Conservation (phyloP, 1,139 yeast species). For the Sugiyamaella grinbergsii region DNA sequence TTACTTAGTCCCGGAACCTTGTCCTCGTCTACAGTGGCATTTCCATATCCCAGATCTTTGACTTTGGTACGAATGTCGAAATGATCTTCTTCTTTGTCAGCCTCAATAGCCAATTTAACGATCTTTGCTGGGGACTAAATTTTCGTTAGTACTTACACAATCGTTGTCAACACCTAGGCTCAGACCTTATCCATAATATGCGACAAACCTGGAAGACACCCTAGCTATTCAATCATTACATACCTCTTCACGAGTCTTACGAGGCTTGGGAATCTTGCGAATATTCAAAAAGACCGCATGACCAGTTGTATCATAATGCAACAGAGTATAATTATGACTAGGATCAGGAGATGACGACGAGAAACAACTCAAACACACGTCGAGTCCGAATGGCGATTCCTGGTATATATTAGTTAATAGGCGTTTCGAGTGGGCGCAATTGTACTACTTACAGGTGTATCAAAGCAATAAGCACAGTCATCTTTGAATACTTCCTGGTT, state of each 20-base stretch:
- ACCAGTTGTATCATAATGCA: constrained; percentile 54
- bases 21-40: constrained; percentile 22
- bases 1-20: constrained; percentile 21
- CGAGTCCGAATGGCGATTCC: constrained; percentile 63
- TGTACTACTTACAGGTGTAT: constrained; percentile 51
- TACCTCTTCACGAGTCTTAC: constrained; percentile 12
- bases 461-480: constrained; percentile 81
- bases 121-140: constrained; percentile 52
- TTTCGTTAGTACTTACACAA: too few relatives aligned
- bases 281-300: constrained; percentile 63
- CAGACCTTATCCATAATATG: too few relatives aligned
- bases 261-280: constrained; percentile 49
- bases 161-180: too few relatives aligned
- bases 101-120: constrained; percentile 73
- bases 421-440: background rate
- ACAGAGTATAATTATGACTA: constrained; percentile 55
- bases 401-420: constrained; percentile 18
- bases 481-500: constrained; percentile 61
- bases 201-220: too few relatives aligned
- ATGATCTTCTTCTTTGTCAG: constrained; percentile 66
- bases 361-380: constrained; percentile 69
- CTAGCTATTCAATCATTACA: too few relatives aligned
- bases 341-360: constrained; percentile 60
- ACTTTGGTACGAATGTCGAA: constrained; percentile 55
- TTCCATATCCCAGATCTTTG: constrained; percentile 46